A percentile compares a stretch with the other conserved stretches of the same genome.
phyloP scores from a whole-genome alignment of 371 early-diverging fungal genomes.

The Capniomyces stellatus region DNA sequence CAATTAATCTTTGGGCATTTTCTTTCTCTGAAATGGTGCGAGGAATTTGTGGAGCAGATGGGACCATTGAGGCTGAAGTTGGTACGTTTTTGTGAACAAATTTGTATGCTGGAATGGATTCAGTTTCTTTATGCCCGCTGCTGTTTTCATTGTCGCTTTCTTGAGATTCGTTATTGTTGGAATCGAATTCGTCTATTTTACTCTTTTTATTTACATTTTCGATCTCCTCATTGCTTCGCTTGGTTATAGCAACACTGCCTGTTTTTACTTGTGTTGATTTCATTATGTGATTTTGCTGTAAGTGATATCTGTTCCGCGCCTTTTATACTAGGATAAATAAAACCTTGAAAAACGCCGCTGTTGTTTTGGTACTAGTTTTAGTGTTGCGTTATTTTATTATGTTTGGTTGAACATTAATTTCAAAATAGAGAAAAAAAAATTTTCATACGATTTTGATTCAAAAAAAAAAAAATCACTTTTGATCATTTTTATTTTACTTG shows the following conservation, averaged over 20 bases:
- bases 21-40: conserved; percentile 54
- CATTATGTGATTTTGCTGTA: too few species aligned
- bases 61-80: conserved; percentile 17
- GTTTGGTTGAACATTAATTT: too few species aligned
- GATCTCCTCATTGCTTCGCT: not conserved
- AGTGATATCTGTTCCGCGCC: too few species aligned
- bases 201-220: not conserved
- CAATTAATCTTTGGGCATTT: conserved; percentile 72
- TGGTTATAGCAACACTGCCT: not conserved
- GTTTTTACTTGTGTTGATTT: not conserved
- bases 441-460: too few species aligned
- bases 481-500: too few species aligned
- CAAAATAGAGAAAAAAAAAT: too few species aligned
- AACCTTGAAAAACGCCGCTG: too few species aligned
- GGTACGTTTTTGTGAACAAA: conserved; percentile 14
- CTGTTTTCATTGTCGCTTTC: not conserved
- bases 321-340: too few species aligned
- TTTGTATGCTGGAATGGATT: not conserved
- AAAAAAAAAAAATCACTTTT: too few species aligned
- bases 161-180: not conserved
- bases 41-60: conserved; percentile 52
- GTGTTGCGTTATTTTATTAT: too few species aligned
- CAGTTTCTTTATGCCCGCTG: not conserved
- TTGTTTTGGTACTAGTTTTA: too few species aligned
- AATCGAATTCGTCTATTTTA: not conserved